Evolutionary conservation across 345 rosid species (phyloP).

Genomic region (Heritiera fomes): DNA sequence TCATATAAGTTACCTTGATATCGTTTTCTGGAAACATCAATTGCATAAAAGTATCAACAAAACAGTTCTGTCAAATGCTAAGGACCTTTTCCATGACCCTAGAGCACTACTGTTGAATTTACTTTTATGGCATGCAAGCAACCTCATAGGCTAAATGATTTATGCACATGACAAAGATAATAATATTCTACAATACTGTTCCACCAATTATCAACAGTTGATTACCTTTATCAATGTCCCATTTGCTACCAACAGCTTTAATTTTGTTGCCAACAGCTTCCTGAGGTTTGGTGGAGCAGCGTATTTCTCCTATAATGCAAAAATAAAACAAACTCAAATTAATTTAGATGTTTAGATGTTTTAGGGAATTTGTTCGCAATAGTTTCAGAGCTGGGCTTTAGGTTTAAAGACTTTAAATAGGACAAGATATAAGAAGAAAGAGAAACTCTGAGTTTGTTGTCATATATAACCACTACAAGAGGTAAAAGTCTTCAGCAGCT

Average conservation of each 20-base stretch:
- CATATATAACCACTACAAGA: slow-evolving; percentile 4
- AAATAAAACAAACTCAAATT: slow-evolving; percentile 17
- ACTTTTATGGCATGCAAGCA: not conserved
- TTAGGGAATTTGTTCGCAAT: not conserved
- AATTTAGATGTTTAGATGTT: slow-evolving; percentile 12
- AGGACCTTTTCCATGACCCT: slow-evolving; percentile 1
- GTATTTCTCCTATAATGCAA: slow-evolving; percentile 69
- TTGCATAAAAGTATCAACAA: slow-evolving; percentile 5
- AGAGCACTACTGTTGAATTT: not conserved
- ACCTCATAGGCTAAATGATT: not conserved
- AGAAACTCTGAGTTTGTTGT: not conserved
- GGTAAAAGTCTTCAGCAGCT: not conserved
- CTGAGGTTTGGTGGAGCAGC: slow-evolving; percentile 65
- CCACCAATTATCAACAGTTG: slow-evolving; percentile 15
- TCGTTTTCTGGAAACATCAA: not conserved
- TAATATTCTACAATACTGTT: not conserved
- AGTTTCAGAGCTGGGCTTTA: not conserved
- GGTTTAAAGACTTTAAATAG: not conserved
- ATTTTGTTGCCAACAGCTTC: slow-evolving; percentile 71
- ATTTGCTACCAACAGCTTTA: slow-evolving; percentile 71
- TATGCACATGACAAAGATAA: not conserved
- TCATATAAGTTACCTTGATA: slow-evolving; percentile 6
- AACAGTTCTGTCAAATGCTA: not conserved
- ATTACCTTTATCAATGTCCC: slow-evolving; percentile 84
- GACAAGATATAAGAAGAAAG: not conserved